Evolutionary conservation across 2,329 filamentous ascomycete genomes (phyloP).

Genomic region (Aspergillus novoparasiticus): DNA sequence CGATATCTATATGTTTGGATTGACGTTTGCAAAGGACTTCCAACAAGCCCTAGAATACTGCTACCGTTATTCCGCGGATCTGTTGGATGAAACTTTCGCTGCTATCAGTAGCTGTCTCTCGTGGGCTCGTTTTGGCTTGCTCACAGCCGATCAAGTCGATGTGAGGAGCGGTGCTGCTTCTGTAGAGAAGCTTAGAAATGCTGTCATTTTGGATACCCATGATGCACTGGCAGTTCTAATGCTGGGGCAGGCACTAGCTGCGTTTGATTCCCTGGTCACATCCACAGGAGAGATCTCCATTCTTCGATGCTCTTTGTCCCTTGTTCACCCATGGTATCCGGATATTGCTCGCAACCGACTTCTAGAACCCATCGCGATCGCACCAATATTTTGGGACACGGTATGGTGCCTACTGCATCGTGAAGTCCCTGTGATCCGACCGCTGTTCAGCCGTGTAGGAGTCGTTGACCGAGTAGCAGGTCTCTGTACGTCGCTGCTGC

Average conservation of each 20-base stretch:
- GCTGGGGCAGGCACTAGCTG: neutral
- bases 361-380: neutral
- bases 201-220: neutral
- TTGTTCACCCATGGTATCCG: neutral
- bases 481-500: neutral
- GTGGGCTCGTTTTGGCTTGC: neutral
- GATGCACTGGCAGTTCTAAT: neutral
- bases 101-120: neutral
- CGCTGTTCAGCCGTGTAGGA: neutral
- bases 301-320: neutral
- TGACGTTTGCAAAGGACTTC: neutral
- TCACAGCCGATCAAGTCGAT: neutral
- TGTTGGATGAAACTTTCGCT: neutral
- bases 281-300: neutral
- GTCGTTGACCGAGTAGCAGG: neutral
- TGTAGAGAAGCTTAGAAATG: neutral
- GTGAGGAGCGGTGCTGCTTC: neutral
- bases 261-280: neutral
- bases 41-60: neutral
- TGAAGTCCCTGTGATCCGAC: neutral
- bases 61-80: neutral
- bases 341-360: neutral
- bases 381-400: neutral
- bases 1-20: neutral
- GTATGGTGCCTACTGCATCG: neutral